A percentile compares a stretch with the other conserved stretches of the same genome.
These are phyloP conservation scores for Aspergillus sergii DNA, from an alignment of 2,329 filamentous ascomycete genomes.

Conservation along the genomic window DNA sequence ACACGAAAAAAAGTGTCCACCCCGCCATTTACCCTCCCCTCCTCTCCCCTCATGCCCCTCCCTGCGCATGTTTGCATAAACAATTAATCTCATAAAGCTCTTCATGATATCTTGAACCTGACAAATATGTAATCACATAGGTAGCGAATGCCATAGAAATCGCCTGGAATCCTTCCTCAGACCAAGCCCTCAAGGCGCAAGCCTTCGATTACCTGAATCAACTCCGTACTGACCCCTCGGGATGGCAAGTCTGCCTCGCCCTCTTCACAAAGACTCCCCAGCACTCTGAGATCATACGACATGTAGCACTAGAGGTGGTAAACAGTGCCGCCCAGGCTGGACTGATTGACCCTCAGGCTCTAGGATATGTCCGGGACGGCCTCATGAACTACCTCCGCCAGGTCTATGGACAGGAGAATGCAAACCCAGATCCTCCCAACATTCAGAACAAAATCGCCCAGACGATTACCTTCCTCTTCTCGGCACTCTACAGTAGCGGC, in stretches of 20 bases:
- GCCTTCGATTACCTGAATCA: slow-evolving; percentile 67
- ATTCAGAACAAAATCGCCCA: slow-evolving; percentile 98
- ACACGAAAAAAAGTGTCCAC: slow-evolving; percentile 15
- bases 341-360: slow-evolving; percentile 70
- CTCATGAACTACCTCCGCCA: slow-evolving; percentile 79
- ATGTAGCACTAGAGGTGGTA: slow-evolving; percentile 88
- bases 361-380: slow-evolving; percentile 76
- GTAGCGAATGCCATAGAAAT: slow-evolving; percentile 95
- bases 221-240: slow-evolving; percentile 77
- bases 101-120: slow-evolving; percentile 13
- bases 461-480: slow-evolving; percentile 91
- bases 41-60: slow-evolving; percentile 25
- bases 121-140: slow-evolving; percentile 49
- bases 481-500: slow-evolving; percentile 77
- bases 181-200: slow-evolving; percentile 74
- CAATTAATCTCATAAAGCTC: neutral
- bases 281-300: slow-evolving; percentile 79
- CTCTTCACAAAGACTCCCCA: slow-evolving; percentile 81
- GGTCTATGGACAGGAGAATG: slow-evolving; percentile 66
- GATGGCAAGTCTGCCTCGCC: slow-evolving; percentile 85
- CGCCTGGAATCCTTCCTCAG: slow-evolving; percentile 78
- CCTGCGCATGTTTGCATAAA: neutral
- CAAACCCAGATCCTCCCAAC: slow-evolving; percentile 67
- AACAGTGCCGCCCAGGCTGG: slow-evolving; percentile 87
- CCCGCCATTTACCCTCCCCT: slow-evolving; percentile 18